Conservation (phyloP, 2,329 filamentous ascomycete genomes). For the Westerdykella sp. region DNA sequence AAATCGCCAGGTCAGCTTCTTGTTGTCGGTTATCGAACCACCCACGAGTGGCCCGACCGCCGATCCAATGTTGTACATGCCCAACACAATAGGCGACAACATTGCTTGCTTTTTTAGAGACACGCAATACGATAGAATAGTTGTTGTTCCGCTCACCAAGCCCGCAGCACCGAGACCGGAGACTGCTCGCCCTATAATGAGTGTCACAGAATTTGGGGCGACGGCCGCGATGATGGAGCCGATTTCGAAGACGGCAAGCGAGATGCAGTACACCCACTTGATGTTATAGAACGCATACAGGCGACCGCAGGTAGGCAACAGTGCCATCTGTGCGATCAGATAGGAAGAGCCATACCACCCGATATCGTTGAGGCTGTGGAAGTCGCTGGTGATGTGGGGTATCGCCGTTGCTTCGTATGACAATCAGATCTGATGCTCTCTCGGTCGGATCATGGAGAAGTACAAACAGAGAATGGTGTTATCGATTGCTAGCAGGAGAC, state of each 20-base stretch:
- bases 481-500: neutral
- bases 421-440: too few species aligned
- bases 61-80: conserved; percentile 25
- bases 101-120: conserved; percentile 34
- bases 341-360: conserved; percentile 26
- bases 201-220: conserved; percentile 13
- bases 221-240: conserved; percentile 47
- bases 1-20: conserved; percentile 26
- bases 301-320: conserved; percentile 35
- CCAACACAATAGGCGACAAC: conserved; percentile 19
- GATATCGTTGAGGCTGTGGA: conserved; percentile 26
- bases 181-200: conserved; percentile 4
- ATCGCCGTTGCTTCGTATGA: conserved; percentile 11
- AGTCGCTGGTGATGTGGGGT: conserved; percentile 26
- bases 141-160: conserved; percentile 4
- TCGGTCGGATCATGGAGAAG: too few species aligned
- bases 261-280: conserved; percentile 24
- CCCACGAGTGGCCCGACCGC: conserved; percentile 37
- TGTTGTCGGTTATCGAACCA: conserved; percentile 31
- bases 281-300: conserved; percentile 39
- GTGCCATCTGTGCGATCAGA: conserved; percentile 11
- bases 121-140: conserved; percentile 3
- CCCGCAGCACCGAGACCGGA: conserved; percentile 3
- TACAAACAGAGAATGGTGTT: neutral
- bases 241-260: conserved; percentile 39